Evolutionary conservation across 2,329 filamentous ascomycete genomes (phyloP), one percentile per base, ranked within the genome.

Genomic region (Colletotrichum eleusines): DNA sequence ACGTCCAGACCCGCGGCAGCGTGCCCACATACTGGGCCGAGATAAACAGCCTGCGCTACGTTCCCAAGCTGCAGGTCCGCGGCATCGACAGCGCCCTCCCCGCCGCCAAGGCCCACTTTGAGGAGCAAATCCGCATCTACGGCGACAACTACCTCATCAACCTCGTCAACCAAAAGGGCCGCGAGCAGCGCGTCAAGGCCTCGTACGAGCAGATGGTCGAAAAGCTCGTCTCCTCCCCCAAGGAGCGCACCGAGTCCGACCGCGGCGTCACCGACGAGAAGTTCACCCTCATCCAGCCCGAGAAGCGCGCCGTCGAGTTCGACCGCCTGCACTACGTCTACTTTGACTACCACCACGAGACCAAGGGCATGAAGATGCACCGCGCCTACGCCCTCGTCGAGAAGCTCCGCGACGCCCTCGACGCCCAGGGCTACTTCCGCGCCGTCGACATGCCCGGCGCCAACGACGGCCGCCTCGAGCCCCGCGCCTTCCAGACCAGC

Each of bases 141-240:
- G 96, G 96, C 71, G 96, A 98, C 80, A 98, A 98, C 79, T 98
- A 96, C 82, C 87, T 99, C 69, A 95, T 99, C 80, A 99, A 99
- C 79, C 85, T 99, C 33, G 96, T 99, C 76, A 99, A 99, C 80
- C 94, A 98, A 75, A 97, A 94, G 78, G 97, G 97, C 18, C 90
- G 96, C 66, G 96, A 99, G 83, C 88, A 92, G 81, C 87, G 88
- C 61, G 92, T 99, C 73, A 99, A 99, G 83, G 91, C 93, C 63
- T 94, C 95, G 1, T 99, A 98, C 79, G 96, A 99, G 82, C 88
- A 97, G 78, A 90, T 98, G 85, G 91, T 98, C 63, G 88, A 93
- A 76, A 86, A 89, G 61, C 86, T 98, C 18, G 86, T 94, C 16
- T 89, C 91, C 2, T 88, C 89, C 2, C 89, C 94, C 1, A 82